phyloP scores from a whole-genome alignment of 164 flowering plant genomes.

The Amborella trichopoda region DNA sequence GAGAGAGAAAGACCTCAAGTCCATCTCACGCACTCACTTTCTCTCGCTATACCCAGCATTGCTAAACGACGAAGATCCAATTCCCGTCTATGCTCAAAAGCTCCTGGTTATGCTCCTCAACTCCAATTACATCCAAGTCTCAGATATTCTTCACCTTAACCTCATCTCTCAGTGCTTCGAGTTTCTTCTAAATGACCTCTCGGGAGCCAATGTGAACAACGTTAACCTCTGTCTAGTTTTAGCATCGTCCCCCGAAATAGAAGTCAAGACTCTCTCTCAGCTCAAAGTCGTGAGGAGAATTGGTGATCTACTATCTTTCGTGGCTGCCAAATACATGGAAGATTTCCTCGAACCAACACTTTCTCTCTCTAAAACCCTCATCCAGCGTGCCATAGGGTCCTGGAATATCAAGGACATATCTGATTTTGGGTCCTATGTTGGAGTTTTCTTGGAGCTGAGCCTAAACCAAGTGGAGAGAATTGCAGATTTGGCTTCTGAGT shows the following conservation, averaged over 20 bases:
- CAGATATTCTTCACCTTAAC: constrained; percentile 61
- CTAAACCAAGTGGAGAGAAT: constrained; percentile 23
- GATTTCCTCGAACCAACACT: constrained; percentile 93
- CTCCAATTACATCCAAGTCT: constrained; percentile 52
- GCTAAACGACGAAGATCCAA: constrained; percentile 90
- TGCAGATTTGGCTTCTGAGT: constrained; percentile 85
- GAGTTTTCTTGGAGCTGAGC: constrained; percentile 59
- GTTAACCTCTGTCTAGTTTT: constrained; percentile 78
- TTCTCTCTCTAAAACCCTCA: constrained; percentile 62
- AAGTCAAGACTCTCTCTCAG: constrained; percentile 62
- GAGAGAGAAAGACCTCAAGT: constrained; percentile 39
- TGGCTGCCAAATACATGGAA: constrained; percentile 74
- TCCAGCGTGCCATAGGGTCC: constrained; percentile 43
- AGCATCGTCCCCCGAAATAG: constrained; percentile 86
- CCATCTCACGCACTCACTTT: constrained; percentile 52
- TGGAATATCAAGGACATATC: constrained; percentile 42
- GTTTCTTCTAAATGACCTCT: constrained; percentile 77
- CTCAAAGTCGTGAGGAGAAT: constrained; percentile 75
- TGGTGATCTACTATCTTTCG: constrained; percentile 78
- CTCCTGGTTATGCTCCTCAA: constrained; percentile 91
- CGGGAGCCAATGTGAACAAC: constrained; percentile 71
- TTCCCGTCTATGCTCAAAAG: constrained; percentile 93
- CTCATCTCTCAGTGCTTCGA: constrained; percentile 83
- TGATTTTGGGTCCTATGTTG: constrained; percentile 62
- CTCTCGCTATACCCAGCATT: constrained; percentile 82